Percentiles rank a stretch among this genome's conserved stretches.
Evolutionary conservation across 768 basidiomycete genomes (phyloP).

Genomic region (Lyophyllum atratum): DNA sequence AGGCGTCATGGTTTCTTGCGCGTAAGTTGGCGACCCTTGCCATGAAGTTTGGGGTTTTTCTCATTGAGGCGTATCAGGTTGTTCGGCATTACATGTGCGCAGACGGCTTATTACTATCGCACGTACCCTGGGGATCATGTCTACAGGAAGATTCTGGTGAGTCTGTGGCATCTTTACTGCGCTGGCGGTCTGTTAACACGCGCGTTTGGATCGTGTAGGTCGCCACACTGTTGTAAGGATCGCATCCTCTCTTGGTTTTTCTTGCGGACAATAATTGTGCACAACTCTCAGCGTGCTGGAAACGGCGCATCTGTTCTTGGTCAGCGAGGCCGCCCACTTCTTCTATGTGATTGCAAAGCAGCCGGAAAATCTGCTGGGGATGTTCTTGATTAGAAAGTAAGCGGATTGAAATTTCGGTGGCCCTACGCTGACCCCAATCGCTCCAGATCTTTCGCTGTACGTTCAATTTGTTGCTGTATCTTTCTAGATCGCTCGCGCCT

Average conservation of each 20-base stretch:
- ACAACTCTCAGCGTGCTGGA: neutral
- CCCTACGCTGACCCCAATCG: too few species aligned
- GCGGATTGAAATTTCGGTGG: neutral
- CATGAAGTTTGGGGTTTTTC: neutral
- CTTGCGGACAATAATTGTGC: neutral
- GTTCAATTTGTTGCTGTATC: neutral
- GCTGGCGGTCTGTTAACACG: neutral
- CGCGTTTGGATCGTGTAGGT: neutral
- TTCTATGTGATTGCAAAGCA: neutral
- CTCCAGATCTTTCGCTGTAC: neutral
- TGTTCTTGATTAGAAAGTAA: neutral
- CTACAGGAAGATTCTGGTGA: neutral
- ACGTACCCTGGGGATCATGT: slow-evolving; percentile 2
- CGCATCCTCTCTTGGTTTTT: neutral
- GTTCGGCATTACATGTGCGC: slow-evolving; percentile 1
- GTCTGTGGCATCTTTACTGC: neutral
- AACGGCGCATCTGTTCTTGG: neutral
- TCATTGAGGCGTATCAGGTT: neutral
- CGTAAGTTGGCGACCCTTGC: neutral
- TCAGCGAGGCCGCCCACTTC: neutral
- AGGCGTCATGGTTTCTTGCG: neutral
- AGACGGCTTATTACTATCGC: slow-evolving; percentile 7
- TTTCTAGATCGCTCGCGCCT: neutral
- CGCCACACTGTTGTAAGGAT: neutral
- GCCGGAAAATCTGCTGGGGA: neutral